Evolutionary conservation across 2,329 filamentous ascomycete species (phyloP).

Genomic region (Aspergillaceae sp.): DNA sequence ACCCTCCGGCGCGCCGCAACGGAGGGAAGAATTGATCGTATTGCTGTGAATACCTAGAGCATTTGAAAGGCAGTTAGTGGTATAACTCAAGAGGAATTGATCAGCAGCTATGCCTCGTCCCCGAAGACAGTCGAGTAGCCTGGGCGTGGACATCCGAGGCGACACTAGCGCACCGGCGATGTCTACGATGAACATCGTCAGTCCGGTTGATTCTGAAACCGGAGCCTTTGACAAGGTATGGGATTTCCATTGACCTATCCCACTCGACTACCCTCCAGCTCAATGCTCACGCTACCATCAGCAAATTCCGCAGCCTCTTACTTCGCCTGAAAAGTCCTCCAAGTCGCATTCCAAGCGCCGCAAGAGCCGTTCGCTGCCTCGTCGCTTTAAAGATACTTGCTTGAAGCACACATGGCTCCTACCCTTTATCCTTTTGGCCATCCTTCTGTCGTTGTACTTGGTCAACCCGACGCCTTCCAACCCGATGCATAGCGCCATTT

Average conservation of each 20-base stretch:
- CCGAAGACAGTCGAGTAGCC: slow-evolving; percentile 35
- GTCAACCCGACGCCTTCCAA: slow-evolving; percentile 70
- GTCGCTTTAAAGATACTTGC: slow-evolving; percentile 35
- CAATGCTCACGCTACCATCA: background rate
- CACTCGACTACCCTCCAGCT: background rate
- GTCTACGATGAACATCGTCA: slow-evolving; percentile 36
- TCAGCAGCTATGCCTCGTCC: slow-evolving; percentile 28
- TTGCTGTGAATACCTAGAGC: background rate
- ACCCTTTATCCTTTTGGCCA: slow-evolving; percentile 59
- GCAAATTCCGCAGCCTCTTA: slow-evolving; percentile 14
- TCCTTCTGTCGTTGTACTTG: slow-evolving; percentile 61
- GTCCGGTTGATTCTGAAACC: slow-evolving; percentile 15
- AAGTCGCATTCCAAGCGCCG: slow-evolving; percentile 37
- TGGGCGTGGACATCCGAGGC: slow-evolving; percentile 40
- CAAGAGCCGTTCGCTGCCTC: slow-evolving; percentile 35
- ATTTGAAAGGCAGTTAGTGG: background rate
- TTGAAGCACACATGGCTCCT: slow-evolving; percentile 53
- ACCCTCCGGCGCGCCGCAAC: background rate
- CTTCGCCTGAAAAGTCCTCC: slow-evolving; percentile 17
- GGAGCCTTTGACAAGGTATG: slow-evolving; percentile 21
- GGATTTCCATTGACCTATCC: background rate
- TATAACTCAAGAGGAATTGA: background rate
- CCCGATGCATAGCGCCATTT: slow-evolving; percentile 70
- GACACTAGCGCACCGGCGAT: slow-evolving; percentile 40
- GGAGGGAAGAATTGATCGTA: background rate